These are phyloP conservation scores for Malus sylvestris DNA, from an alignment of 306 rosid genomes.

Conservation along the genomic window DNA sequence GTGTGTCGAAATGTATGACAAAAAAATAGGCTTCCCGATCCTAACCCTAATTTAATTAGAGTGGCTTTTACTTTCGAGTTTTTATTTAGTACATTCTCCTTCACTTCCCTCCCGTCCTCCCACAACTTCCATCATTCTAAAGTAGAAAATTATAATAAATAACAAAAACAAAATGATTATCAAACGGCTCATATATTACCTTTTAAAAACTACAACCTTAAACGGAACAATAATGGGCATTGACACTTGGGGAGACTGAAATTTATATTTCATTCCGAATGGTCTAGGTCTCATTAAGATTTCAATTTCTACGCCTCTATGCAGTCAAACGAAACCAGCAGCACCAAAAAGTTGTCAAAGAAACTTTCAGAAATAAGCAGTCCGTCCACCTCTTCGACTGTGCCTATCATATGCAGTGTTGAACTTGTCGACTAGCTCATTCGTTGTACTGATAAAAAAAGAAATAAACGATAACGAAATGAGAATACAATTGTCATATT, in stretches of 20 bases:
- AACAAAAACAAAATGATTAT: too few species aligned
- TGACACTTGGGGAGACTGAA: background rate
- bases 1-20: too few species aligned
- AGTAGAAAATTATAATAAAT: too few species aligned
- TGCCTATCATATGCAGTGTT: constrained; percentile 85
- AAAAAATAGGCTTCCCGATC: too few species aligned
- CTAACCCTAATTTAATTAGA: too few species aligned
- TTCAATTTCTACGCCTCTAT: background rate
- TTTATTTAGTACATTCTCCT: too few species aligned
- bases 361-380: constrained; percentile 63
- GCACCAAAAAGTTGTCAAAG: background rate
- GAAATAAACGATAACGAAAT: background rate
- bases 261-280: background rate
- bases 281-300: background rate
- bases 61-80: too few species aligned
- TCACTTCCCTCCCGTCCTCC: too few species aligned
- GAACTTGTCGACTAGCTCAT: constrained; percentile 66
- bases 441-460: constrained; percentile 24
- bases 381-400: constrained; percentile 87
- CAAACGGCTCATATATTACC: too few species aligned
- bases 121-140: too few species aligned
- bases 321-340: background rate
- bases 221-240: too few species aligned
- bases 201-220: too few species aligned
- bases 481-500: background rate